Base-by-base conservation (phyloP, 441 rosid genomes). In the Euphorbia neoarborescens region DNA sequence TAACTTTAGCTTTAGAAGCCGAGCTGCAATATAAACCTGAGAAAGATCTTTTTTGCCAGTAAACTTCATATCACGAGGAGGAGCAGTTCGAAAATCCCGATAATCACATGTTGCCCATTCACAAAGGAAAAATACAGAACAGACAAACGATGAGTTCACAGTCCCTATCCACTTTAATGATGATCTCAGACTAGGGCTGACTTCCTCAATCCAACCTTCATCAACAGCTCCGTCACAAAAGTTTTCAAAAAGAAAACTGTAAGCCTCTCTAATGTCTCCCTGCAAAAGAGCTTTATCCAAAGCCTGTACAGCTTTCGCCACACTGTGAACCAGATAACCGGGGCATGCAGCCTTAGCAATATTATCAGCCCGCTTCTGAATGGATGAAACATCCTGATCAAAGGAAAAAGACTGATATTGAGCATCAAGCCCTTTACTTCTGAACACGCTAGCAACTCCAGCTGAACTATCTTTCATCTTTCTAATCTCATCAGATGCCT, bases 101-200 rank as follows among this genome's bases (percentile, higher is more conserved):
- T 86, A 96, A 71, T 89, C 93, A 81, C 97, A 93, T 3, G 97
- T 91, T 66, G 99, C 99, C 99, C 99, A 96, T 84, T 96, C 99
- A 53, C 96, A 85, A 73, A 96, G 94, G 77, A 91, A 87, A 80
- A 96, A 96, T 22, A 88, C 86, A 14, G 96, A 90, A 79, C 86
- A 84, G 79, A 93, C 72, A 71, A 89, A 84, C 50, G 98, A 85
- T 80, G 83, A 75, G 78, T 80, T 87, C 70, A 86, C 84, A 61
- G 86, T 80, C 70, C 88, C 89, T 76, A 90, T 80, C 97, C 98
- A 89, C 84, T 89, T 93, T 65, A 96, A 75, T 8, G 97, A 90
- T 68, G 93, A 85, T 79, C 93, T 86, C 67, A 96, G 87, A 81
- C 93, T 85, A 38, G 98, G 89, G 79, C 88, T 89, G 53, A 91